Evolutionary conservation across 352 stramenopile genomes (phyloP).

Genomic region (Pythium oligandrum): DNA sequence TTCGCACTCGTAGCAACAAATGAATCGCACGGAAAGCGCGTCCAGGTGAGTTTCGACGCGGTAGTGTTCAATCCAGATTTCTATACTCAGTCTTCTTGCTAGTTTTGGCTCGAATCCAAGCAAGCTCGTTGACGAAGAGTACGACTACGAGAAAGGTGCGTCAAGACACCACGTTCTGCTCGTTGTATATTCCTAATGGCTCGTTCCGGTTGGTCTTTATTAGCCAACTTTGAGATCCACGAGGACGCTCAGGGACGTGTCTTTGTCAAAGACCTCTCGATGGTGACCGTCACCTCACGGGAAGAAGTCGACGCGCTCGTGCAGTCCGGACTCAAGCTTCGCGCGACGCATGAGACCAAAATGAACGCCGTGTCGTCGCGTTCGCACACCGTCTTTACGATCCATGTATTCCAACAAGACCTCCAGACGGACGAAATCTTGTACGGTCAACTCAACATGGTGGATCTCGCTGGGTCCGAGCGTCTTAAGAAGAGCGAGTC

Average conservation of each 20-base stretch:
- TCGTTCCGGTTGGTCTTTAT: slow-evolving; percentile 1
- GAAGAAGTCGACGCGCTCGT: slow-evolving; percentile 86
- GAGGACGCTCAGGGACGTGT: slow-evolving; percentile 90
- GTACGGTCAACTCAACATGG: slow-evolving; percentile 85
- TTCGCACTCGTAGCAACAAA: slow-evolving; percentile 35
- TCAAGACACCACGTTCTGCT: background rate
- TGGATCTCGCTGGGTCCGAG: slow-evolving; percentile 80
- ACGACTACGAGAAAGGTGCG: slow-evolving; percentile 81
- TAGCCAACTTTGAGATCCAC: slow-evolving; percentile 90
- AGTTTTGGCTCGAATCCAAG: slow-evolving; percentile 56
- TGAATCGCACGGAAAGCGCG: slow-evolving; percentile 58
- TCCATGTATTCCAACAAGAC: slow-evolving; percentile 83
- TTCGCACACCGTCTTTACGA: slow-evolving; percentile 85
- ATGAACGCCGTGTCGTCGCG: slow-evolving; percentile 90
- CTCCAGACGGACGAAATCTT: slow-evolving; percentile 69
- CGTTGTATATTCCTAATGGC: background rate
- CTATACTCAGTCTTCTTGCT: background rate
- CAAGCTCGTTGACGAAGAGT: slow-evolving; percentile 51
- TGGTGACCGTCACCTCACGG: slow-evolving; percentile 85
- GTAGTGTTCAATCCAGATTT: background rate
- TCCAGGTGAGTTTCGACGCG: slow-evolving; percentile 29
- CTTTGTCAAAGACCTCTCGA: slow-evolving; percentile 91
- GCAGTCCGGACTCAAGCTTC: slow-evolving; percentile 77
- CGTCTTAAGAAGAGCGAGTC: slow-evolving; percentile 86
- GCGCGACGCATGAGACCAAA: slow-evolving; percentile 90